Conservation (phyloP, 2,329 filamentous ascomycete genomes). For the Aspergillus pseudoglaucus region DNA sequence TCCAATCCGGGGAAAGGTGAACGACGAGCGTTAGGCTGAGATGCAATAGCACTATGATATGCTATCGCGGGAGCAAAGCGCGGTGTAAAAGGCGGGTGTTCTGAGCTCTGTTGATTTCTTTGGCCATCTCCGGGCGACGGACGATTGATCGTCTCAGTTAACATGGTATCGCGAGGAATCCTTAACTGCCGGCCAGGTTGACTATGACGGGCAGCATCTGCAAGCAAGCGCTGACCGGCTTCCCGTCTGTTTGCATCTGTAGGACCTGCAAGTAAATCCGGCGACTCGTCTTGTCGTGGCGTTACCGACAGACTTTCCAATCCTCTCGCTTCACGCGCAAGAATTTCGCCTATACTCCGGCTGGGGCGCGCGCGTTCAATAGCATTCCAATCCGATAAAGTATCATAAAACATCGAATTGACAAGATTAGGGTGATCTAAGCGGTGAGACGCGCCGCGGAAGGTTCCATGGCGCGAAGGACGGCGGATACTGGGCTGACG, state of each 20-base stretch:
- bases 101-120: constrained; percentile 9
- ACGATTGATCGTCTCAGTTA: constrained; percentile 21
- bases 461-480: constrained; percentile 20
- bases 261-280: constrained; percentile 17
- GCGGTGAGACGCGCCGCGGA: constrained; percentile 22
- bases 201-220: constrained; percentile 28
- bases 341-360: constrained; percentile 22
- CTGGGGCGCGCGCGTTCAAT: neutral
- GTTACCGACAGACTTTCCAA: constrained; percentile 5
- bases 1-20: constrained; percentile 21
- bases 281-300: constrained; percentile 22
- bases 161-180: constrained; percentile 29
- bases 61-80: constrained; percentile 40
- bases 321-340: constrained; percentile 20
- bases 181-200: constrained; percentile 29
- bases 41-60: constrained; percentile 20
- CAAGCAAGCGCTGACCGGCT: constrained; percentile 27
- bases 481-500: constrained; percentile 40
- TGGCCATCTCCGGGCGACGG: constrained; percentile 14
- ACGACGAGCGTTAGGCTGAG: constrained; percentile 15
- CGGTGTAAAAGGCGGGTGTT: constrained; percentile 30
- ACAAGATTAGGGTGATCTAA: constrained; percentile 20
- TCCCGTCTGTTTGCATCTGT: constrained; percentile 25
- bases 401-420: neutral
- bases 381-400: constrained; percentile 3